These are phyloP conservation scores for Luzula sylvatica DNA, from an alignment of 176 grass and related monocot genomes.

Conservation along the genomic window DNA sequence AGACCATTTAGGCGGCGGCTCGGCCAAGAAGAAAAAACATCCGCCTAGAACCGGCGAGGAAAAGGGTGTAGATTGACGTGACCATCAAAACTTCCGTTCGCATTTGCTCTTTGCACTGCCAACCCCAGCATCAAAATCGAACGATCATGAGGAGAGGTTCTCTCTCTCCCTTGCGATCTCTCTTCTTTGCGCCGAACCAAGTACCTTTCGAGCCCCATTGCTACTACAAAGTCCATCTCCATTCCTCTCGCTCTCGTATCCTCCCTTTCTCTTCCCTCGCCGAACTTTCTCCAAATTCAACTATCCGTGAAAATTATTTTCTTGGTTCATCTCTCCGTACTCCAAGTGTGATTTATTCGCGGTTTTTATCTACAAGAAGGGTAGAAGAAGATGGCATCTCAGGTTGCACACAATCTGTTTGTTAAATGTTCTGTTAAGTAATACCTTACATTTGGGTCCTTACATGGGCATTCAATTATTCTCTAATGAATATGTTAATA, in stretches of 20 bases:
- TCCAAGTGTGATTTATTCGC: background rate
- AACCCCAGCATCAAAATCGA: background rate
- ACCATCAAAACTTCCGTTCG: too few relatives aligned
- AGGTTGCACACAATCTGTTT: slow-evolving; percentile 6
- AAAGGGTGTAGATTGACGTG: too few relatives aligned
- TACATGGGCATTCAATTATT: too few relatives aligned
- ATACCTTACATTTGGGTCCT: too few relatives aligned
- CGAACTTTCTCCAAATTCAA: background rate
- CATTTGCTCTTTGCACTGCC: too few relatives aligned
- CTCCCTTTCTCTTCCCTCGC: background rate
- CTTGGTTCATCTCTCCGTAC: background rate
- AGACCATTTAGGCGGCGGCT: too few relatives aligned
- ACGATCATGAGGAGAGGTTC: background rate
- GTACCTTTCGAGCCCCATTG: background rate
- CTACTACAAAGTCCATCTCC: background rate
- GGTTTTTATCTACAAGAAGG: slow-evolving; percentile 9
- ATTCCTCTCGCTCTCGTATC: background rate
- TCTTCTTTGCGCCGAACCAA: background rate
- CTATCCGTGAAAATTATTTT: background rate
- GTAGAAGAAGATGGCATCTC: background rate
- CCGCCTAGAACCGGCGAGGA: too few relatives aligned
- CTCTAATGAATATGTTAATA: background rate
- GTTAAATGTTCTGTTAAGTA: slow-evolving; percentile 8
- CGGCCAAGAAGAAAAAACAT: too few relatives aligned
- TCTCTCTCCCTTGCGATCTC: background rate